Percentiles rank a stretch among this genome's conserved stretches.
These are phyloP conservation scores for Rhodomyrtus psidioides DNA, from an alignment of 441 rosid species.

Conservation along the genomic window DNA sequence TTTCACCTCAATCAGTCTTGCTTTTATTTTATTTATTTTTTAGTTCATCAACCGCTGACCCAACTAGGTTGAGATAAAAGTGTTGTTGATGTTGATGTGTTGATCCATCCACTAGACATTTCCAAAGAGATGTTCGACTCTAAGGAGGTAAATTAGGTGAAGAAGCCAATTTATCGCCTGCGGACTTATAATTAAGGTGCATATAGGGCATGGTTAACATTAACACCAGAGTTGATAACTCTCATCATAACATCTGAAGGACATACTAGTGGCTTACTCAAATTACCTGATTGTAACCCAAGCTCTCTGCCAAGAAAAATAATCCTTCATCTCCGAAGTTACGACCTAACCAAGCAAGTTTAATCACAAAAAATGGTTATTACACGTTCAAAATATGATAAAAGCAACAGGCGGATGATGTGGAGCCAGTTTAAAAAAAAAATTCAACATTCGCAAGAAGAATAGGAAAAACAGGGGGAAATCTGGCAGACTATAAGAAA, in stretches of 20 bases:
- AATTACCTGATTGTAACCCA: slow-evolving; percentile 83
- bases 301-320: slow-evolving; percentile 81
- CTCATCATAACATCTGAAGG: neutral
- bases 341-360: slow-evolving; percentile 36
- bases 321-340: slow-evolving; percentile 94
- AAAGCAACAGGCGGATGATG: neutral
- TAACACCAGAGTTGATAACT: neutral
- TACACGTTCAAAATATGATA: neutral
- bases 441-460: neutral
- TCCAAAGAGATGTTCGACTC: neutral
- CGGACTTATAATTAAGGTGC: neutral
- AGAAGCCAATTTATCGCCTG: neutral
- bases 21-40: no score
- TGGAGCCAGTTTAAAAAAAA: neutral
- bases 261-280: neutral
- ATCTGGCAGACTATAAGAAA: neutral
- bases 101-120: neutral
- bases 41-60: no score
- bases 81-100: no score
- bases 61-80: no score
- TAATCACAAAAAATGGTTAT: neutral
- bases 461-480: neutral
- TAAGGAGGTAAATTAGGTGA: neutral
- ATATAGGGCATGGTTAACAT: neutral
- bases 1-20: no score